These are phyloP conservation scores for Geotrichum siamense DNA, from an alignment of 1,139 yeast genomes.

Conservation along the genomic window DNA sequence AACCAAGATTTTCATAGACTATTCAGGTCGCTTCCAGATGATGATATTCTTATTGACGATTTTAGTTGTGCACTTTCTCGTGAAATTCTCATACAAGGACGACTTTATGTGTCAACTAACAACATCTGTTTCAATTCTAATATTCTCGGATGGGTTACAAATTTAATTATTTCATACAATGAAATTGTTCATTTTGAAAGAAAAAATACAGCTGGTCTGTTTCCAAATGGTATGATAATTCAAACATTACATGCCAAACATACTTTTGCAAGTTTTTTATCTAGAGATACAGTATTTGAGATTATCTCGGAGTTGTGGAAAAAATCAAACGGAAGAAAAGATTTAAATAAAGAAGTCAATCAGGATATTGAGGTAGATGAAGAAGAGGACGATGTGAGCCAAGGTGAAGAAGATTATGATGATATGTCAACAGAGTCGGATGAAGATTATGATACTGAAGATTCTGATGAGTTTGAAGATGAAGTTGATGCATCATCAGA, in stretches of 20 bases:
- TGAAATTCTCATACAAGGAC: slow-evolving; percentile 87
- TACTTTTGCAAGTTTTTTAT: slow-evolving; percentile 74
- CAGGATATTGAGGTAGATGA: neutral
- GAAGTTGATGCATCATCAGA: slow-evolving; percentile 15
- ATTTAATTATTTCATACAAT: slow-evolving; percentile 59
- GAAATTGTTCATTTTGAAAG: slow-evolving; percentile 73
- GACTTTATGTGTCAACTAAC: slow-evolving; percentile 73
- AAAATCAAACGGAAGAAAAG: slow-evolving; percentile 21
- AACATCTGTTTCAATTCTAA: slow-evolving; percentile 85
- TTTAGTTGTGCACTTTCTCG: slow-evolving; percentile 84
- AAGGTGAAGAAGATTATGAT: slow-evolving; percentile 24
- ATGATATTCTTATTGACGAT: slow-evolving; percentile 73
- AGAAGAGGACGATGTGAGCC: slow-evolving; percentile 25
- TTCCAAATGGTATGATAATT: slow-evolving; percentile 80
- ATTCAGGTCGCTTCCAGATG: slow-evolving; percentile 59
- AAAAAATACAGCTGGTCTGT: slow-evolving; percentile 76
- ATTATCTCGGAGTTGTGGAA: slow-evolving; percentile 45
- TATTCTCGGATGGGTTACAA: slow-evolving; percentile 88
- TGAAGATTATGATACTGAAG: slow-evolving; percentile 13
- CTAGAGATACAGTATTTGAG: slow-evolving; percentile 72
- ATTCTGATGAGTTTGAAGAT: slow-evolving; percentile 3
- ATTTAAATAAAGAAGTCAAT: neutral
- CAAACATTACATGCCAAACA: slow-evolving; percentile 62
- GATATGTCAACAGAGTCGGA: slow-evolving; percentile 22
- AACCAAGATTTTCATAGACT: slow-evolving; percentile 73